Evolutionary conservation across 805 yeast genomes (phyloP), one percentile per base, ranked within the genome.

Genomic region (Candida orba): DNA sequence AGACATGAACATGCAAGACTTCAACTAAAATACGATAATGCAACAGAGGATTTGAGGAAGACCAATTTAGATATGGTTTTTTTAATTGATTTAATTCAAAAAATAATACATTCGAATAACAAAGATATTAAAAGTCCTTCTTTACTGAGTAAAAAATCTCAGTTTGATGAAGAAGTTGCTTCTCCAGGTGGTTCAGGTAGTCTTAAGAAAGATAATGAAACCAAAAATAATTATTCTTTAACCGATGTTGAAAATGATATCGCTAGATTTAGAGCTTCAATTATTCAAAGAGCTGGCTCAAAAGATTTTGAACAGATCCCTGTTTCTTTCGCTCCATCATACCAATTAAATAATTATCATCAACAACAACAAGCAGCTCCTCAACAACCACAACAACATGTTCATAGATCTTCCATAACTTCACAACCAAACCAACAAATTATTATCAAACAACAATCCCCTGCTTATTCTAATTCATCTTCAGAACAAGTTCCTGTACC

Each of bases 61-160:
- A 67, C 74, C 15, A 78, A 76, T 52, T 53, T 68, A 42, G 87
- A 80, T 51, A 65, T 76, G 60, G 71, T 78, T 3, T 68, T 68
- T 33, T 46, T 79, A 8, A 51, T 79, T 10, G 84, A 78, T 20
- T 53, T 72, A 39, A 56, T 72, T 34, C 73, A 70, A 41, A 59
- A 51, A 25, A 32, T 60, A 14, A 53, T 44, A 37, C 47, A 32
- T 40, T 51, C 41, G 39, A 57, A 42, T 53, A 31, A 17, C 34
- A 20, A 34, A 20, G 38, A 40, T 6, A 4, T 17, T 4, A 10
- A 10, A 37, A 37, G 30, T 27, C 33, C 41, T 35, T 29, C 45
- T 49, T 8, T 38, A 8, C 10, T 22, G 14, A 33, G 14, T 24
- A 7, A 37, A 18, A 23, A 15, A 31, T 6, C 17, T 12, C 33